Percentiles rank a stretch among this genome's conserved stretches.
These are phyloP conservation scores for Sarocladium kiliense DNA, from an alignment of 2,329 filamentous ascomycete species.

Conservation along the genomic window DNA sequence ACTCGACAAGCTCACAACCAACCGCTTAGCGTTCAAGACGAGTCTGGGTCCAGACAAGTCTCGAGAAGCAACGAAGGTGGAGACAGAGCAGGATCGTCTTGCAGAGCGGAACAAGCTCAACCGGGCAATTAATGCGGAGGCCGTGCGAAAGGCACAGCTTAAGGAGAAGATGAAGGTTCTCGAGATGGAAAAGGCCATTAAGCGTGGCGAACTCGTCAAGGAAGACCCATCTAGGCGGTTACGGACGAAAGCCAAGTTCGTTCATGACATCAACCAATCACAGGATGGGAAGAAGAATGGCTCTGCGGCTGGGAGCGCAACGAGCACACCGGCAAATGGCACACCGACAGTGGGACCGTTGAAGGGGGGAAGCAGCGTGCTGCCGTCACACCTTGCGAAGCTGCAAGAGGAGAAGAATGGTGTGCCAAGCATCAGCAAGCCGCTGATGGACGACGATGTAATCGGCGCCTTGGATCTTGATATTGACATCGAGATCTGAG, in stretches of 20 bases:
- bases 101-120: slow-evolving; percentile 81
- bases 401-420: slow-evolving; percentile 48
- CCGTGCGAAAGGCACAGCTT: slow-evolving; percentile 84
- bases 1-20: slow-evolving; percentile 57
- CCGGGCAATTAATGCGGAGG: slow-evolving; percentile 77
- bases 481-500: slow-evolving; percentile 81
- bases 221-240: slow-evolving; percentile 58
- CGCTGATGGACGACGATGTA: slow-evolving; percentile 85
- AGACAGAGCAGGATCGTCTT: slow-evolving; percentile 73
- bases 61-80: slow-evolving; percentile 38
- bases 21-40: slow-evolving; percentile 70
- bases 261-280: slow-evolving; percentile 54
- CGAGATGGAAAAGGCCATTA: slow-evolving; percentile 55
- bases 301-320: slow-evolving; percentile 30
- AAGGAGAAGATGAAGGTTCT: slow-evolving; percentile 66
- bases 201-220: slow-evolving; percentile 56
- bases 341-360: slow-evolving; percentile 44
- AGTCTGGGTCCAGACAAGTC: slow-evolving; percentile 52
- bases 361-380: slow-evolving; percentile 23
- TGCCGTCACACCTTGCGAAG: slow-evolving; percentile 49
- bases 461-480: slow-evolving; percentile 85
- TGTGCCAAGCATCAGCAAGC: slow-evolving; percentile 67
- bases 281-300: slow-evolving; percentile 40
- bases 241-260: slow-evolving; percentile 62
- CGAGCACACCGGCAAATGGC: slow-evolving; percentile 45